Conservation (phyloP, 768 basidiomycete species). For the Leccinum obscurum region DNA sequence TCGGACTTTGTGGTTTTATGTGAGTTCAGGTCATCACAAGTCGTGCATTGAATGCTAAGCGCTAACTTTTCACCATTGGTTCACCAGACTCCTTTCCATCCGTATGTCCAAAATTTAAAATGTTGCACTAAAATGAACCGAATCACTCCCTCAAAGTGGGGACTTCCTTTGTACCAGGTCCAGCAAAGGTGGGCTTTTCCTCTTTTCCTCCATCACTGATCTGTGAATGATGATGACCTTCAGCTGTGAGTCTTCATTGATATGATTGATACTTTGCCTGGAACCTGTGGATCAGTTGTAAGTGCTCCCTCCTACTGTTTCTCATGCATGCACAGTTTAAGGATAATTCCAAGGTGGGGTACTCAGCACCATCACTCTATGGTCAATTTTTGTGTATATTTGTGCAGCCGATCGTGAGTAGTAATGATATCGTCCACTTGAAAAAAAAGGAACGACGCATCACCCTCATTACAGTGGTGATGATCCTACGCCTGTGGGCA, state of each 20-base stretch:
- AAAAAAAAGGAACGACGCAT: neutral
- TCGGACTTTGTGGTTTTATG: neutral
- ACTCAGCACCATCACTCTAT: neutral
- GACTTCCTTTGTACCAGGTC: neutral
- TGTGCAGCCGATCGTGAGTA: neutral
- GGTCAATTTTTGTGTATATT: neutral
- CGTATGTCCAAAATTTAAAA: no score
- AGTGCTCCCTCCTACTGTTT: neutral
- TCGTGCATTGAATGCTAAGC: neutral
- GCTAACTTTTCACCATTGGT: no score
- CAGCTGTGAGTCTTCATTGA: neutral
- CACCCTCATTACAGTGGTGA: neutral
- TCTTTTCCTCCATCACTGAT: neutral
- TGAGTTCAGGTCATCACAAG: neutral
- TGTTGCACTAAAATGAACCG: no score
- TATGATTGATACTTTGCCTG: neutral
- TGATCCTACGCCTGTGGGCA: neutral
- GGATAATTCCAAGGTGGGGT: neutral
- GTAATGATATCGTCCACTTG: neutral
- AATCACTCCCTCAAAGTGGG: no score
- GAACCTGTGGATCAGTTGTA: neutral
- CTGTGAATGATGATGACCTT: neutral
- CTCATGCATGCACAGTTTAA: neutral
- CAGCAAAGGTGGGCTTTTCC: neutral
- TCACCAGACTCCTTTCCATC: no score